Conservation (phyloP, 2,329 filamentous ascomycete species). For the Colletotrichum echinochloae region DNA sequence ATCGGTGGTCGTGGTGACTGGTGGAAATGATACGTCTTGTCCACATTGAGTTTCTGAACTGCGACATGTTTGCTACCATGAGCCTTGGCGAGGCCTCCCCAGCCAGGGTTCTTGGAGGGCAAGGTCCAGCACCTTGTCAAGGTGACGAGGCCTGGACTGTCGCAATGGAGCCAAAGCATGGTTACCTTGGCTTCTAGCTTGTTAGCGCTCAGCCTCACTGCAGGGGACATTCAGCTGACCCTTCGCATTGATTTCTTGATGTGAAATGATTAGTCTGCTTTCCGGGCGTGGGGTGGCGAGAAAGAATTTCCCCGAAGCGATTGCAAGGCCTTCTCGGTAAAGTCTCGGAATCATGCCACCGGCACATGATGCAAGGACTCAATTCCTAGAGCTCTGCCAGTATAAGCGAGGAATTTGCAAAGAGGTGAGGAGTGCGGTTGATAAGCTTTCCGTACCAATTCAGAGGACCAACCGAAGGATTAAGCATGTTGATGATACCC, state of each 20-base stretch:
- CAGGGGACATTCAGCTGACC: conserved; percentile 23
- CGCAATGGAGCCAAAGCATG: conserved; percentile 16
- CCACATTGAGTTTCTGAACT: background rate
- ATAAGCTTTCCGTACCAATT: background rate
- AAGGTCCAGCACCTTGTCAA: too few species aligned
- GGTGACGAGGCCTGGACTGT: background rate
- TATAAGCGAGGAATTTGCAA: background rate
- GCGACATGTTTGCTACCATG: background rate
- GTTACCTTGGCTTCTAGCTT: background rate
- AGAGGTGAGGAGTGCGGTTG: background rate
- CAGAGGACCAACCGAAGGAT: too few species aligned
- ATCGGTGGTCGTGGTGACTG: background rate
- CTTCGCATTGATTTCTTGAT: background rate
- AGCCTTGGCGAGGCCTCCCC: background rate
- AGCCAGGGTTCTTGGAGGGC: conserved; percentile 5
- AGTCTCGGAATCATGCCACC: too few species aligned
- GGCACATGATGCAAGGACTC: background rate
- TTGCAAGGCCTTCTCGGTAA: too few species aligned
- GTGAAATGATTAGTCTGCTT: background rate
- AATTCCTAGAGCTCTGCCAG: too few species aligned
- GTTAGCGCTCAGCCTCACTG: conserved; percentile 36
- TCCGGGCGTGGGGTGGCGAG: background rate
- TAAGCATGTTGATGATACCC: background rate
- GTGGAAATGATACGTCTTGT: background rate
- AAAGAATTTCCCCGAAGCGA: background rate